Conservation (phyloP, 225 moss, liverwort and hornwort species). For the Bryum argenteum region DNA sequence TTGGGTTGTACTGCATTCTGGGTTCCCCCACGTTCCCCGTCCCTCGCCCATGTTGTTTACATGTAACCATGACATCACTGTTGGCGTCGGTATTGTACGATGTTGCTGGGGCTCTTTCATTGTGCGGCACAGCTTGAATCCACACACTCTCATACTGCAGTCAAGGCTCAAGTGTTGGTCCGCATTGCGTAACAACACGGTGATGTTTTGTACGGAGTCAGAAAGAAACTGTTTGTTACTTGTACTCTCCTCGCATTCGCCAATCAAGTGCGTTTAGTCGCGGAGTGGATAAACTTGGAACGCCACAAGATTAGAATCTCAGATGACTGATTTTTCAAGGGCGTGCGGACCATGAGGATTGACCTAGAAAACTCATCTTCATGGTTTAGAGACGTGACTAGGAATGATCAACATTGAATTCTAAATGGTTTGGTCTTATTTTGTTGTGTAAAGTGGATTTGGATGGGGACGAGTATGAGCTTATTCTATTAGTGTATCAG, state of each 20-base stretch:
- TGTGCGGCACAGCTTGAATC: neutral
- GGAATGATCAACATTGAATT: too few species aligned
- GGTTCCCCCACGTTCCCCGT: neutral
- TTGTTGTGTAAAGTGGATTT: too few species aligned
- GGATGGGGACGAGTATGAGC: too few species aligned
- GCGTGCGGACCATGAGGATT: neutral
- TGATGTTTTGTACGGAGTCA: neutral
- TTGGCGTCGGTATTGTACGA: constrained; percentile 22
- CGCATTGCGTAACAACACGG: neutral
- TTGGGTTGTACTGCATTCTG: too few species aligned
- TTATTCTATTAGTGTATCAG: too few species aligned
- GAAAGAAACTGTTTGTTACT: neutral
- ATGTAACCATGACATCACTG: neutral
- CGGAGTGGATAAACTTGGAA: constrained; percentile 14
- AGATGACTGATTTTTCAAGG: neutral
- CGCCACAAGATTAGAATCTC: neutral
- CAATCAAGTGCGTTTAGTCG: neutral
- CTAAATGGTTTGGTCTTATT: too few species aligned
- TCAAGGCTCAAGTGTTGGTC: neutral
- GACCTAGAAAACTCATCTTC: too few species aligned
- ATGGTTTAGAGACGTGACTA: too few species aligned
- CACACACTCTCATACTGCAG: neutral
- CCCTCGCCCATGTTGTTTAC: neutral
- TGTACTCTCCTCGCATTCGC: neutral
- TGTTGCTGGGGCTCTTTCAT: constrained; percentile 9